Conservation (phyloP, 2,329 filamentous ascomycete genomes). For the Meredithiella fracta region DNA sequence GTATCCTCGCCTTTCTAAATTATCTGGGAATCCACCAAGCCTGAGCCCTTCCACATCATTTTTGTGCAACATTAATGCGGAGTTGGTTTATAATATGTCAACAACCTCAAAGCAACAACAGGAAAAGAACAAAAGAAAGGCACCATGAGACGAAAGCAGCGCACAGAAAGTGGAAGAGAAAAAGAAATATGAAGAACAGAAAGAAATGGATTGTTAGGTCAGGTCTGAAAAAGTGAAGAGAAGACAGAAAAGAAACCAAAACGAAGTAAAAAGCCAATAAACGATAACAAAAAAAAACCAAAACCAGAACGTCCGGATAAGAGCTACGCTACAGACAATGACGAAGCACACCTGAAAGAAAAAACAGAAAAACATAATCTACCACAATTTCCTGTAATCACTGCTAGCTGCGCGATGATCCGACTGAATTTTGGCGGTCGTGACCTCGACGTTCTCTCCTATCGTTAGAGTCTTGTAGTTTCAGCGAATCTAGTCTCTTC, state of each 20-base stretch:
- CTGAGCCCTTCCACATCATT: background rate
- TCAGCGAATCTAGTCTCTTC: slow-evolving; percentile 75
- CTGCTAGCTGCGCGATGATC: slow-evolving; percentile 36
- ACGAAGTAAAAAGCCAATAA: slow-evolving; percentile 8
- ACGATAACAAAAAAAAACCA: background rate
- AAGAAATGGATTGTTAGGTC: background rate
- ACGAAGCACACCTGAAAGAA: slow-evolving; percentile 4
- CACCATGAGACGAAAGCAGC: slow-evolving; percentile 14
- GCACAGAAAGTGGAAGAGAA: slow-evolving; percentile 9
- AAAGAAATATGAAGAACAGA: slow-evolving; percentile 14
- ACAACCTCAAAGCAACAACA: background rate
- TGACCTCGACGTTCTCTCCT: slow-evolving; percentile 33
- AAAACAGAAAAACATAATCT: slow-evolving; percentile 7
- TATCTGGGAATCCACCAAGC: background rate
- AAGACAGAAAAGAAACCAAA: slow-evolving; percentile 10
- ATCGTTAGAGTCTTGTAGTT: slow-evolving; percentile 64
- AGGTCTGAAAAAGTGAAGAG: background rate
- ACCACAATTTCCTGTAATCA: slow-evolving; percentile 19
- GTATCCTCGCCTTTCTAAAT: background rate
- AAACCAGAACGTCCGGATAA: slow-evolving; percentile 13
- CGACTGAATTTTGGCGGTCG: slow-evolving; percentile 44
- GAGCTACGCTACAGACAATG: background rate
- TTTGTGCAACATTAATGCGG: background rate
- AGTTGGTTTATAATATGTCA: background rate
- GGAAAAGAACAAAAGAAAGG: slow-evolving; percentile 4